Base-by-base conservation (phyloP, 169 alveolate genomes). In the Sarcocystis neurona region DNA sequence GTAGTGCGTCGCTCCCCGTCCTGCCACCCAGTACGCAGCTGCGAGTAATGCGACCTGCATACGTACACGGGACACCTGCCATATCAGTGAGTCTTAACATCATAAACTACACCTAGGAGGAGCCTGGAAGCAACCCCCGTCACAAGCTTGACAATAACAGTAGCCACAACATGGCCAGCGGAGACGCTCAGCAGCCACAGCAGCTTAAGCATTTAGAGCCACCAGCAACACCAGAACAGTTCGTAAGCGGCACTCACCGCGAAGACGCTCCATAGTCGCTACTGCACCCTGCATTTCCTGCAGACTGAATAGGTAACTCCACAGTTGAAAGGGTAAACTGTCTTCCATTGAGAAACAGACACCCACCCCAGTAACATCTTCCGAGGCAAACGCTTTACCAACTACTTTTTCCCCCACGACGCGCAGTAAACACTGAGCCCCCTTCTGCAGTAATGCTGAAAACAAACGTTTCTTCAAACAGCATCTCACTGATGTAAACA, bases 1-100 rank as follows among this genome's bases (percentile, higher is more conserved):
- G 79, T 50, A 80, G 30, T 79, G 93, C 47, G 93, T 90, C 77
- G 89, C 93, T 30, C 87, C 93, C 58, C 85, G 47, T 50, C 93
- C 93, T 23, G 89, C 93, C 30, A 90, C 53, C 89, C 89, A 84
- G 91, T 90, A 90, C 4, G 79, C 47, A 6, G 75, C 84, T 37
- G 58, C 77, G 27, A 89, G 79, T 66, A 66, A 44, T 27, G 47
- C 78, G 27, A 56, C 79, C 92, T 89, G 79, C 50, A 44, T 44
- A 66, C 0, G 58, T n/a, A 1, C 41, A 48, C 23, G 50, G 5
- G 53, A 3, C 72, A 48, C 15, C 47, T 0, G n/a, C 32, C 78
- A 63, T 20, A 82, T 2, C 79, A 70, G 70, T 47, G 30, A 18
- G 44, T 5, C 39, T 34, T 8, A 47, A 41, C 80, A 23, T 43